Conservation (phyloP, 1,139 yeast genomes). For the Pichia sp. region DNA sequence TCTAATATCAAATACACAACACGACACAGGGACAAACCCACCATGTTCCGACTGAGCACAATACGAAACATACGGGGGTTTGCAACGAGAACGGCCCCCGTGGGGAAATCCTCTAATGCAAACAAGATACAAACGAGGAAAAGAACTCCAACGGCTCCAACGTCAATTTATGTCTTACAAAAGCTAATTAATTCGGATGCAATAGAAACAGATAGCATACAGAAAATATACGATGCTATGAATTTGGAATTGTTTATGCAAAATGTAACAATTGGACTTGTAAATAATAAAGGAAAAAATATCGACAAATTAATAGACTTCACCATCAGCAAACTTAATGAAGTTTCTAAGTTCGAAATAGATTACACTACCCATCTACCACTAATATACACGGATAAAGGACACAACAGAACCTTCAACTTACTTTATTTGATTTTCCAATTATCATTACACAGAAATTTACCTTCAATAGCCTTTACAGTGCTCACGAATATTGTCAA, state of each 20-base stretch:
- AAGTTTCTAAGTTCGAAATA: not conserved
- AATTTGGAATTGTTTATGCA: conserved; percentile 4
- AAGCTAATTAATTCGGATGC: not conserved
- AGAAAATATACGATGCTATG: not conserved
- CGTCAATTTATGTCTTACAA: conserved; percentile 1
- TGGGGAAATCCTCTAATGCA: not conserved
- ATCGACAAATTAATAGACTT: not conserved
- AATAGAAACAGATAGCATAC: not conserved
- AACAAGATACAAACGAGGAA: not conserved
- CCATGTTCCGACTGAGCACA: conserved; percentile 1
- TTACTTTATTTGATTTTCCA: not conserved
- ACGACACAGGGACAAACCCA: too few species aligned
- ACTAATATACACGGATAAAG: not conserved
- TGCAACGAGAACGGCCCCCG: not conserved
- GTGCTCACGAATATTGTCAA: conserved; percentile 2
- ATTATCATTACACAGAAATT: conserved; percentile 1
- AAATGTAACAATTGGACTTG: conserved; percentile 3
- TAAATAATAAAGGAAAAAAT: not conserved
- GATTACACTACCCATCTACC: not conserved
- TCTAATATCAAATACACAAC: too few species aligned
- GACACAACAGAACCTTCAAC: not conserved
- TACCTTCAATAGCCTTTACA: not conserved
- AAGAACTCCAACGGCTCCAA: not conserved
- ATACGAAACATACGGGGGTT: not conserved
- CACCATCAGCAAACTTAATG: not conserved